phyloP scores from a whole-genome alignment of 495 filamentous ascomycete species.

The Penicillium coprophilum region DNA sequence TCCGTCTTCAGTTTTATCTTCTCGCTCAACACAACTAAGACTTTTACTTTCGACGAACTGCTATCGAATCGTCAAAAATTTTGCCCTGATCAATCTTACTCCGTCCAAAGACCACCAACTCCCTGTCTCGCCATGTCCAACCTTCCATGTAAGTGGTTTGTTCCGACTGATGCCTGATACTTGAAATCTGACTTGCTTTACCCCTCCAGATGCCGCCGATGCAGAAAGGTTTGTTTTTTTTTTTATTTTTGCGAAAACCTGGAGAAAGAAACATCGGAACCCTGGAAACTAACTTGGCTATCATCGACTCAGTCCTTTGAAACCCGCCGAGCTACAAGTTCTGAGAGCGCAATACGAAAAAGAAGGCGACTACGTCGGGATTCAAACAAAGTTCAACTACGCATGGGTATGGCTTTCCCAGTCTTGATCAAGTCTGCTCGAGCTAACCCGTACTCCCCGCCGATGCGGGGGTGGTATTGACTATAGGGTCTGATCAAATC shows the following conservation, averaged over 20 bases:
- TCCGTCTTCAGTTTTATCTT: constrained; percentile 3
- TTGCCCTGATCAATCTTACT: neutral
- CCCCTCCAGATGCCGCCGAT: constrained; percentile 81
- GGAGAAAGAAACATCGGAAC: neutral
- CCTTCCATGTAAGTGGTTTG: constrained; percentile 64
- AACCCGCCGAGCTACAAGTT: constrained; percentile 85
- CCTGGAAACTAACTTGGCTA: constrained; percentile 16
- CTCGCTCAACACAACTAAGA: neutral
- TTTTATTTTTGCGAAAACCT: constrained; percentile 49
- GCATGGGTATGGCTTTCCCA: constrained; percentile 69
- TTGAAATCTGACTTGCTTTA: constrained; percentile 18
- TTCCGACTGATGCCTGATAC: constrained; percentile 20
- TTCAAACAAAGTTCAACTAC: constrained; percentile 99
- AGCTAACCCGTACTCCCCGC: constrained; percentile 18
- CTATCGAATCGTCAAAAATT: neutral
- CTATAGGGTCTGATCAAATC: constrained; percentile 91
- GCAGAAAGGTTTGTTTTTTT: constrained; percentile 84
- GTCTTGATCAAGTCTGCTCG: neutral
- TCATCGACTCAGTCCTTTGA: constrained; percentile 63
- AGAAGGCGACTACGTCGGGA: constrained; percentile 91
- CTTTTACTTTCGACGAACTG: neutral
- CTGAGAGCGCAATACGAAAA: constrained; percentile 92
- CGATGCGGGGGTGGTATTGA: constrained; percentile 13
- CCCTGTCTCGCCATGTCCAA: constrained; percentile 54
- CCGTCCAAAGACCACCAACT: neutral